A percentile compares a stretch with the other conserved stretches of the same genome.
These are phyloP conservation scores for Nakaseomyces glabratus DNA, from an alignment of 1,139 yeast species.

Conservation along the genomic window DNA sequence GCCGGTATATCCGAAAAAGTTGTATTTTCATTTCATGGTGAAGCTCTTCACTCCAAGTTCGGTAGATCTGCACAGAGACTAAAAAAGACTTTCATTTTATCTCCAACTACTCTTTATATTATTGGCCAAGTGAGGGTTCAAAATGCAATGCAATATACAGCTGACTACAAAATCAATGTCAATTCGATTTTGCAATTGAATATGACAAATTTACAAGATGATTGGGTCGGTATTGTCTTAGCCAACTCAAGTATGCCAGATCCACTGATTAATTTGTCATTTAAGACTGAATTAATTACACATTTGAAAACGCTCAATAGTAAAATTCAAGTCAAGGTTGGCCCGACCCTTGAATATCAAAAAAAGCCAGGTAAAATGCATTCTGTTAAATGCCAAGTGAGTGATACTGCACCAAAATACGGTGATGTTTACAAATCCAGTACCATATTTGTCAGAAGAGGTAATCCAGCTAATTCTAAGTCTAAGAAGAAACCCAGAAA, in stretches of 20 bases:
- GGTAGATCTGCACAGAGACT: slow-evolving; percentile 85
- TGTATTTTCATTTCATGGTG: slow-evolving; percentile 74
- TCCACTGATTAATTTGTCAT: slow-evolving; percentile 64
- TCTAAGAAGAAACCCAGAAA: slow-evolving; percentile 64
- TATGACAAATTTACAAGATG: slow-evolving; percentile 73
- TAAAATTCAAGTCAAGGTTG: slow-evolving; percentile 55
- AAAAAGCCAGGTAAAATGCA: slow-evolving; percentile 87
- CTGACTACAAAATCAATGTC: slow-evolving; percentile 58
- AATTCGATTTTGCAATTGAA: slow-evolving; percentile 54
- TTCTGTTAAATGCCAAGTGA: slow-evolving; percentile 57
- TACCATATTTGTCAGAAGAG: slow-evolving; percentile 74
- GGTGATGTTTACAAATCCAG: slow-evolving; percentile 85
- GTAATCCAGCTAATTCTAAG: slow-evolving; percentile 62
- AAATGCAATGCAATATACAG: slow-evolving; percentile 56
- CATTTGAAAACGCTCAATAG: slow-evolving; percentile 59
- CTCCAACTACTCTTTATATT: slow-evolving; percentile 53
- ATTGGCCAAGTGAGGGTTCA: slow-evolving; percentile 67
- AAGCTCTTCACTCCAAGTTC: slow-evolving; percentile 72
- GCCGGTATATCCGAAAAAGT: slow-evolving; percentile 63
- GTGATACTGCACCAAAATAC: slow-evolving; percentile 49
- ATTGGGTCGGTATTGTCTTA: slow-evolving; percentile 79
- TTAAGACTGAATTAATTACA: slow-evolving; percentile 84
- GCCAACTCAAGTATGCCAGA: slow-evolving; percentile 58
- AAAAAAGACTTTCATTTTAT: slow-evolving; percentile 63
- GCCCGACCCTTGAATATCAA: slow-evolving; percentile 68